Evolutionary conservation across 176 grass and related monocot species (phyloP), one percentile per base, ranked within the genome.

Genomic region (Avena insularis): DNA sequence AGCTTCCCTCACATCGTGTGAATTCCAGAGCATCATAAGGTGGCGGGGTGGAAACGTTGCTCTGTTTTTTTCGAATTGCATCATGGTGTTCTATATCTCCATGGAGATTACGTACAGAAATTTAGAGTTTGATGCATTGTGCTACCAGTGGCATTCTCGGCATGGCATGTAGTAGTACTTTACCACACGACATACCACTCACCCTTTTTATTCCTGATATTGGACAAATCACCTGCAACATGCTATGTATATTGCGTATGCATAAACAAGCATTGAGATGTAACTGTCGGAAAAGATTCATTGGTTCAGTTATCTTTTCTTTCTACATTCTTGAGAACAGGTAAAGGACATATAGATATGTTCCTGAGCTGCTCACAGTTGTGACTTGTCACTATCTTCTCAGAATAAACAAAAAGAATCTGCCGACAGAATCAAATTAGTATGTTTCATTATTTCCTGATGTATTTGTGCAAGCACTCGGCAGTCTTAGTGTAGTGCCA

Each of bases 401-500:
- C n/a, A 48, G 2, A 73, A 83, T 20, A 59, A 43, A 40, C 3
- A 46, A 27, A 75, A 19, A 61, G 35, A 76, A 13, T 20, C 16
- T 35, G 27, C 82, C 6, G 20, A 71, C 8, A 53, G 87, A 43
- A 72, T 71, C 20, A 54, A 79, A 6, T 75, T 1, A 29, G 7
- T 12, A 20, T 25, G 73, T 38, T 70, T 11, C 67, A 5, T 23
- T 50, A 66, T 56, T 78, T 14, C 14, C 6, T 4, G 6, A 12
- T 53, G 31, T 29, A 60, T 35, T 62, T 38, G 49, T 49, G 27
- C 27, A 59, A 83, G 13, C 25, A n/a, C 29, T 79, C 10, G 6
- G 6, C 64, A 83, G 27, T 83, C 38, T 38, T 88, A 36, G 4
- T 70, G 61, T 43, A 78, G 50, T 83, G 35, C 16, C 6, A 29